Base-by-base conservation (phyloP, 371 early-diverging fungal species). In the Circinella umbellata region DNA sequence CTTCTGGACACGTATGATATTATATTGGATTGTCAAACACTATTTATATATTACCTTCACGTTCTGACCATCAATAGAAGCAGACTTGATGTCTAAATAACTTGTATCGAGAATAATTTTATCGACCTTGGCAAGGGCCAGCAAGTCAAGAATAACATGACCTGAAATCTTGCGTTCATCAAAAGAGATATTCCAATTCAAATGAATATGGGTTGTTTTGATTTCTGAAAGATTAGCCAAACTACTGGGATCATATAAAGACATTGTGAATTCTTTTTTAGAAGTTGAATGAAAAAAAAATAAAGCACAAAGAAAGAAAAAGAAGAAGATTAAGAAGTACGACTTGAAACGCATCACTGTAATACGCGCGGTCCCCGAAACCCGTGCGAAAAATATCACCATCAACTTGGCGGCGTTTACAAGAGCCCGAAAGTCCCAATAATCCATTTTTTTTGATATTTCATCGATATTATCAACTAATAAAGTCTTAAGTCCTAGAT, bases 81-180 rank as follows among this genome's bases (percentile, higher is more conserved):
- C 92, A n/a, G 69, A 57, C 42, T 82, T 74, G 67, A 95, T 75
- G 66, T 81, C 78, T 48, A 94, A 77, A 70, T 85, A 85, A 64
- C 86, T 89, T 17, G 94, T 91, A 82, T 96, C 96, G 62, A 96
- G 85, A 18, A 94, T 85, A n/a, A 95, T 80, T 73, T 90, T 78
- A 11, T 72, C 53, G 35, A 90, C 88, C 60, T 84, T 74, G 60
- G 84, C 79, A 18, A 86, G 62, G 36, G 89, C 83, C 61, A 76
- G 65, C 64, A 93, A 70, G 37, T 80, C 82, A 62, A 94, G 87
- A 35, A 84, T 69, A 13, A 90, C 97, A 37, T 73, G 71, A 34
- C 96, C 97, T 27, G 71, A 64, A 14, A 98, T 82, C 49, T 85
- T 81, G 79, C 92, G 89, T 71, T 75, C 66, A 34, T 79, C 80